Base-by-base conservation (phyloP, 2,329 filamentous ascomycete species). In the Phaeophleospora eucalypticola region DNA sequence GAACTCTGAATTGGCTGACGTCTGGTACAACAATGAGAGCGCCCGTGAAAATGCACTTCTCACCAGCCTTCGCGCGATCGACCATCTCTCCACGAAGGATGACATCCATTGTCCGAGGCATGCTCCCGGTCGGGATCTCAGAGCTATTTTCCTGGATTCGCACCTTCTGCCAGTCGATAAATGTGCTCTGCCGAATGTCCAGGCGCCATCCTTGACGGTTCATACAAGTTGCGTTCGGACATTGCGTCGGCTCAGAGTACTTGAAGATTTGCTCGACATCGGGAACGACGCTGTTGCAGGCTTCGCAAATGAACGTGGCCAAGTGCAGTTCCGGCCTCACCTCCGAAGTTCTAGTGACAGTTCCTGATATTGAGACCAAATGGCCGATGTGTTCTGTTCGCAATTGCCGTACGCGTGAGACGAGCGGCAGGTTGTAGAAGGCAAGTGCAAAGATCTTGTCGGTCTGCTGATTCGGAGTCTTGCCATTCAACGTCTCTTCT, bases 151-250 rank as follows among this genome's bases (percentile, higher is more conserved):
- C 93, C 70, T 98, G 93, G 52, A 97, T 89, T 53, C 94, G 87
- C 18, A 97, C 89, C 68, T 97, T 97, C 66, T 98, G 93, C 93
- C 93, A 98, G 71, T 98, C 93, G 52, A 98, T 87, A 65, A 98
- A 98, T 0, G 90, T 97, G 68, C 90, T 96, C 68, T 95, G 91
- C 36, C 89, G 80, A 62, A 98, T 96, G 60, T 98, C 91, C n/a
- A 98, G 73, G 56, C 89, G 83, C 93, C 93, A 98, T n/a, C 87
- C 89, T 48, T 84, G 74, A 19, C 93, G 84, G 71, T 98, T 98
- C 60, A 84, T 84, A 66, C 93, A 98, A 4, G 80, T 86, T 19
- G 75, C 67, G 64, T 97, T 97, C 8, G 93, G 91, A 59, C 93
- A 98, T 71, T 96, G 89, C 3, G 89, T 91, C 0, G 93, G 93